These are phyloP conservation scores for Epithele typhae DNA, from an alignment of 768 basidiomycete species.

Conservation along the genomic window DNA sequence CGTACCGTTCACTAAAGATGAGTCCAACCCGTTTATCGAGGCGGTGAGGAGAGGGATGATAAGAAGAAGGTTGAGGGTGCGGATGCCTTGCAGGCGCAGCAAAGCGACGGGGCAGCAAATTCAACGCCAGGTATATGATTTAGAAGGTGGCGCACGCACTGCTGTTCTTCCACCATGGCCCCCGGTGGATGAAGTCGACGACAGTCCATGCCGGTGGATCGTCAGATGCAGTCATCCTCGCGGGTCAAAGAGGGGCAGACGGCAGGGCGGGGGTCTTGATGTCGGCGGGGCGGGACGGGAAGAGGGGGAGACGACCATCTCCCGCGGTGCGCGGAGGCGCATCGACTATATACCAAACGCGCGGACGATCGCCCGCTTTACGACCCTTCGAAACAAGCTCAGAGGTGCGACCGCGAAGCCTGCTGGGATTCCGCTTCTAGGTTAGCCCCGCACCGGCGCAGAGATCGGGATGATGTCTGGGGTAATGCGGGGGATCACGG, in stretches of 20 bases:
- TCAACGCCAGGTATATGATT: too few relatives aligned
- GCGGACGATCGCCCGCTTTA: too few relatives aligned
- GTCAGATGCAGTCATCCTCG: slow-evolving; percentile 22
- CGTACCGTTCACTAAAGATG: slow-evolving; percentile 58
- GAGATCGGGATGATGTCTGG: slow-evolving; percentile 17
- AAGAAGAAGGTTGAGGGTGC: slow-evolving; percentile 54
- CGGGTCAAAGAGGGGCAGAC: too few relatives aligned
- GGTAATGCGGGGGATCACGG: slow-evolving; percentile 20
- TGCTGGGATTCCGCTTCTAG: slow-evolving; percentile 4
- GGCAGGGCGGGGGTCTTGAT: background rate
- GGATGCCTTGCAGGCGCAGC: slow-evolving; percentile 39
- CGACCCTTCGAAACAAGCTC: background rate
- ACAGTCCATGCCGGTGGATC: slow-evolving; percentile 50
- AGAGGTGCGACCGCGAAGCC: background rate
- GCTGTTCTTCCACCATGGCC: slow-evolving; percentile 58
- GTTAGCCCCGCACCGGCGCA: slow-evolving; percentile 1
- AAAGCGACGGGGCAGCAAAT: background rate
- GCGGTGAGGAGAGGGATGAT: slow-evolving; percentile 63
- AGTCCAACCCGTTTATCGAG: slow-evolving; percentile 63
- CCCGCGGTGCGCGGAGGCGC: background rate
- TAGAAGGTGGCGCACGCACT: slow-evolving; percentile 32
- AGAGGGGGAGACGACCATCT: slow-evolving; percentile 1
- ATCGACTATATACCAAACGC: slow-evolving; percentile 14
- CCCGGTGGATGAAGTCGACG: slow-evolving; percentile 54
- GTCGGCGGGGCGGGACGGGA: background rate